These are phyloP conservation scores for Cutaneotrichosporon dermatis DNA, from an alignment of 1,284 basidiomycete species.

Conservation along the genomic window DNA sequence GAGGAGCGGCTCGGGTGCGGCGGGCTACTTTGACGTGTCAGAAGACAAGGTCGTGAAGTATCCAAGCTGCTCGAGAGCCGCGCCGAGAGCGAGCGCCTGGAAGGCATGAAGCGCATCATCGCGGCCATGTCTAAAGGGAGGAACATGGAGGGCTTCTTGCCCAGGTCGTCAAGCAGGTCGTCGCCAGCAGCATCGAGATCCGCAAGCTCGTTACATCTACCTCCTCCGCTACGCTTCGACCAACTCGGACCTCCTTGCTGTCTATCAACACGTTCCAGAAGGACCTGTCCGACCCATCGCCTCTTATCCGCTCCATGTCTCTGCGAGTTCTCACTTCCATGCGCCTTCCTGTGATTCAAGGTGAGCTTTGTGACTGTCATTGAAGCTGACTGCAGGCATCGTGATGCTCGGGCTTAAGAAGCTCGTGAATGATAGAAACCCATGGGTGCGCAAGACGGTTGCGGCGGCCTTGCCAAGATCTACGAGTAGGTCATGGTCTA, in stretches of 20 bases:
- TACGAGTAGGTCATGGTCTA: conserved; percentile 60
- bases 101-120: conserved; percentile 88
- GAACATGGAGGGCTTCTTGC: conserved; percentile 86
- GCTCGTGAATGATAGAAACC: conserved; percentile 81
- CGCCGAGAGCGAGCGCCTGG: conserved; percentile 80
- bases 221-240: conserved; percentile 86
- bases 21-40: conserved; percentile 47
- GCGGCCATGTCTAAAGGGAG: conserved; percentile 91
- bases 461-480: conserved; percentile 80
- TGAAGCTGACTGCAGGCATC: conserved; percentile 51
- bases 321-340: conserved; percentile 90
- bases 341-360: conserved; percentile 74
- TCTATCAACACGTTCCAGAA: conserved; percentile 99
- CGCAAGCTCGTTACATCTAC: conserved; percentile 98
- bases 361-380: conserved; percentile 38
- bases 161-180: conserved; percentile 90
- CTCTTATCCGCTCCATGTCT: conserved; percentile 90
- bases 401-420: conserved; percentile 87
- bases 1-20: conserved; percentile 28
- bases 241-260: conserved; percentile 88
- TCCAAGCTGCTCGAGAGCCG: conserved; percentile 77
- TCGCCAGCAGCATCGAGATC: conserved; percentile 83
- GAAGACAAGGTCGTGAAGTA: conserved; percentile 57
- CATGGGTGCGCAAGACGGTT: conserved; percentile 88
- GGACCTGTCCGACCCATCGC: conserved; percentile 85